phyloP scores from a whole-genome alignment of 495 filamentous ascomycete species.

The Neurospora sp. region DNA sequence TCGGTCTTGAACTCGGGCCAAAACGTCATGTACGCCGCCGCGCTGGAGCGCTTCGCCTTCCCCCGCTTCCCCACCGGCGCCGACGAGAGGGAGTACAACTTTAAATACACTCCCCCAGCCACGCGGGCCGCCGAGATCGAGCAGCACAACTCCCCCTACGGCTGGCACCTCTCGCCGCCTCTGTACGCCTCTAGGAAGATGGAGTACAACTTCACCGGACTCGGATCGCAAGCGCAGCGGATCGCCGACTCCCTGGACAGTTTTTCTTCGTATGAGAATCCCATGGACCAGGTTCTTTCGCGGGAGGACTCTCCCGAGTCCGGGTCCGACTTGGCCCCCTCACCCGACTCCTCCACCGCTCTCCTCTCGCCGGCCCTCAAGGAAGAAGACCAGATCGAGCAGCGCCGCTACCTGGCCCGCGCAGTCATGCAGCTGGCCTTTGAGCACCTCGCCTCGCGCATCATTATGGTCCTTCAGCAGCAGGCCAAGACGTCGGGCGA shows the following conservation, averaged over 20 bases:
- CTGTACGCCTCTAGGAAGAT: slow-evolving; percentile 15
- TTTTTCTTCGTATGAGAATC: neutral
- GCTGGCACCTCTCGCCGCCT: slow-evolving; percentile 28
- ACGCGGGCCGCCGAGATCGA: slow-evolving; percentile 44
- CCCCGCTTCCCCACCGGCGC: slow-evolving; percentile 25
- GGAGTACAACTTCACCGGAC: slow-evolving; percentile 30
- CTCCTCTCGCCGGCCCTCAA: neutral
- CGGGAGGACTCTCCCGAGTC: neutral
- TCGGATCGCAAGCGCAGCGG: slow-evolving; percentile 21
- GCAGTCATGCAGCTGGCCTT: slow-evolving; percentile 72
- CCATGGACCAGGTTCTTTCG: neutral
- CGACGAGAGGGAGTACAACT: slow-evolving; percentile 20
- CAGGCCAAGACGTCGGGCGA: neutral
- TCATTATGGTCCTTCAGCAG: slow-evolving; percentile 51
- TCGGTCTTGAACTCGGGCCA: slow-evolving; percentile 28
- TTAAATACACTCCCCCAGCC: slow-evolving; percentile 46
- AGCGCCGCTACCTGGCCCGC: slow-evolving; percentile 55
- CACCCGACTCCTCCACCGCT: neutral
- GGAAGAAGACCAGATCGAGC: slow-evolving; percentile 16
- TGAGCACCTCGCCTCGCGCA: slow-evolving; percentile 70
- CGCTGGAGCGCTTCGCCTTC: slow-evolving; percentile 73
- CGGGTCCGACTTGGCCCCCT: slow-evolving; percentile 14
- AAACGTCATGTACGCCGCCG: slow-evolving; percentile 66
- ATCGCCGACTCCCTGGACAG: slow-evolving; percentile 4
- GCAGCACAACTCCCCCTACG: slow-evolving; percentile 12